Conservation (phyloP, 2,329 filamentous ascomycete species). For the Pseudogymnoascus sp. region DNA sequence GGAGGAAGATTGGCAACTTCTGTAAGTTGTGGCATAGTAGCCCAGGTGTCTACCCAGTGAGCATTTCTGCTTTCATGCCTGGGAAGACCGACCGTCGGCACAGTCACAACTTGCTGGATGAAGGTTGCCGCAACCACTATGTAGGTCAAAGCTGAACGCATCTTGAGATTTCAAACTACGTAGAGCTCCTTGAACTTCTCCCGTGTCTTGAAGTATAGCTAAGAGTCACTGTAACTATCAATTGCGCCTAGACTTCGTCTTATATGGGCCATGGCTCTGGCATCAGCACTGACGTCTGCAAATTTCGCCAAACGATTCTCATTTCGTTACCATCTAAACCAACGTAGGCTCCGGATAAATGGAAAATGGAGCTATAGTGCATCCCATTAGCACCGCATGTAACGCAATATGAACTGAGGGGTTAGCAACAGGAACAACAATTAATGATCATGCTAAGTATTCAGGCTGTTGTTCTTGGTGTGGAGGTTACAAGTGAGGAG, state of each 20-base stretch:
- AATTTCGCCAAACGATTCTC: neutral
- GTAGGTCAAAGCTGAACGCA: neutral
- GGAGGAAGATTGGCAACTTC: constrained; percentile 55
- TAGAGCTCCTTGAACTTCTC: neutral
- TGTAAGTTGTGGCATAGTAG: constrained; percentile 56
- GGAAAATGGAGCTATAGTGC: neutral
- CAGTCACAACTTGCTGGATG: neutral
- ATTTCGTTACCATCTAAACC: neutral
- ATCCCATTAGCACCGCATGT: neutral
- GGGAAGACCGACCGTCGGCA: neutral
- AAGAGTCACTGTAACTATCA: neutral
- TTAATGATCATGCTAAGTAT: neutral
- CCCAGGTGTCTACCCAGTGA: constrained; percentile 58
- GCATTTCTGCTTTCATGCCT: constrained; percentile 19
- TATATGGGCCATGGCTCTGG: neutral
- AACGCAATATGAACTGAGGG: neutral
- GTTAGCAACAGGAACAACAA: neutral
- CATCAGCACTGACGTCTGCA: neutral
- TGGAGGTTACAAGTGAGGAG: neutral
- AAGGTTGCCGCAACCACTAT: neutral
- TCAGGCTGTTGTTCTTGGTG: neutral
- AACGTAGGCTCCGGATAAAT: neutral
- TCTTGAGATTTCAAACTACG: neutral
- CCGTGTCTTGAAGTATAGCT: neutral
- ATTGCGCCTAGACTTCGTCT: neutral